These are phyloP conservation scores for Speleostelium caveatum DNA, from an alignment of 78 protist genomes.

Conservation along the genomic window DNA sequence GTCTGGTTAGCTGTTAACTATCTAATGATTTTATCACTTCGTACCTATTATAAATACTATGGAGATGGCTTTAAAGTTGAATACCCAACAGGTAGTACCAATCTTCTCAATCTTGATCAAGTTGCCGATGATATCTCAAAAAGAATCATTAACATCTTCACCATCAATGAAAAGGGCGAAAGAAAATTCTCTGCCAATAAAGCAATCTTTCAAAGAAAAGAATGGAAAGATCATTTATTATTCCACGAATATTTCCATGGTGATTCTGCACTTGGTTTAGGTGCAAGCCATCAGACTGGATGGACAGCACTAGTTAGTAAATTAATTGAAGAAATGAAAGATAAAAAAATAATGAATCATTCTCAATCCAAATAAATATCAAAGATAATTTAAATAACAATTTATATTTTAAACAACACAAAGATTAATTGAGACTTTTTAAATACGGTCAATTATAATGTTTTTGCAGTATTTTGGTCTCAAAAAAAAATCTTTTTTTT, in stretches of 20 bases:
- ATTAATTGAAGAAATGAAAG: constrained; percentile 18
- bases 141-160: constrained; percentile 55
- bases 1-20: constrained; percentile 85
- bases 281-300: constrained; percentile 92
- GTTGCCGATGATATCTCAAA: constrained; percentile 25
- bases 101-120: constrained; percentile 1
- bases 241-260: constrained; percentile 86
- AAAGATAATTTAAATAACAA: neutral
- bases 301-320: constrained; percentile 87
- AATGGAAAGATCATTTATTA: constrained; percentile 57
- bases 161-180: constrained; percentile 9
- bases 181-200: constrained; percentile 42
- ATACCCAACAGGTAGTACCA: constrained; percentile 61
- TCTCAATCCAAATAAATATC: neutral
- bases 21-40: constrained; percentile 79
- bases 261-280: constrained; percentile 84
- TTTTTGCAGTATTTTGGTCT: neutral
- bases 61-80: constrained; percentile 61
- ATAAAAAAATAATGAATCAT: neutral
- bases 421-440: no score
- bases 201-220: constrained; percentile 17
- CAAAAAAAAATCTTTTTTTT: neutral
- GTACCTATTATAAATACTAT: constrained; percentile 52
- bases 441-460: neutral
- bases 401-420: no score